Evolutionary conservation across 73 alveolate species (phyloP), one percentile per base, ranked within the genome.

Genomic region (Paramecium caudatum): DNA sequence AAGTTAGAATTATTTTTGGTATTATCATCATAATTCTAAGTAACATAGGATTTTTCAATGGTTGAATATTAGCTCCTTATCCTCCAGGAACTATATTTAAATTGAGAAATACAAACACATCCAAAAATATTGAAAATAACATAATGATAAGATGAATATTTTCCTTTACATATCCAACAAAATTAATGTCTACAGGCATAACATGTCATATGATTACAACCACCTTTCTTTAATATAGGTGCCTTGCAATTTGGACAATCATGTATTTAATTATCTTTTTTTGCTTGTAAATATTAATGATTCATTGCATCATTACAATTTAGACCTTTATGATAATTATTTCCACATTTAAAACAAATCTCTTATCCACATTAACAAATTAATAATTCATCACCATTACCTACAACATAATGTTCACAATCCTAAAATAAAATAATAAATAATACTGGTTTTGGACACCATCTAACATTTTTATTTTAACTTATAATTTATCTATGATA

Each of bases 181-280:
- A 74, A 74, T 45, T 74, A 45, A 74, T 41, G 32, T 15, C 43
- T 36, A 37, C 68, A 74, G 19, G 17, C 43, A 43, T 74, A 74
- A 45, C 88, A 74, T 19, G n/a, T 74, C 69, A 74, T 74, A 23
- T 74, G 69, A 39, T 74, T 74, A 17, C 88, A 74, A 10, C 88
- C 88, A 16, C 88, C 47, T 17, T 9, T 17, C 13, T 74, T 74
- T 13, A 39, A 21, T n/a, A 37, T 74, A 3, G 88, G 69, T 5
- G 69, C 41, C 27, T 8, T 5, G 19, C 68, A 74, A 45, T 21
- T 30, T 3, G 88, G 68, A 5, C 88, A 74, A 41, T 41, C 23
- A 45, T 74, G 7, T 0, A 41, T 27, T 41, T 74, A 10, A 3
- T n/a, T 9, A 39, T 74, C 62, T 43, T 15, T 13, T n/a, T 6